Evolutionary conservation across 768 basidiomycete genomes (phyloP).

Genomic region (Leucocoprinus leucothites): DNA sequence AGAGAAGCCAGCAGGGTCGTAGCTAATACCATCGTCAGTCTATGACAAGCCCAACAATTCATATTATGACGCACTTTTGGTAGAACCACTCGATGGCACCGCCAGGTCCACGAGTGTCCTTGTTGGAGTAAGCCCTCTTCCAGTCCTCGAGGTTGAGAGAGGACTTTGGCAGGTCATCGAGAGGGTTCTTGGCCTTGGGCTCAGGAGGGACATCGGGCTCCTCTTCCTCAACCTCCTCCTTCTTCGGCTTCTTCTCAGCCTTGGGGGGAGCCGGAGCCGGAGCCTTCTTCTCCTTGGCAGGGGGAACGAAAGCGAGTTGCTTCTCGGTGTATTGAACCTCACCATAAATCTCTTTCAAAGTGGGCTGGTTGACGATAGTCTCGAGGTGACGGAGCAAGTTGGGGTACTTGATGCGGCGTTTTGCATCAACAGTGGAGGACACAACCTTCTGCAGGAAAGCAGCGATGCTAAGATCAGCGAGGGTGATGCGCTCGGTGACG

Average conservation of each 20-base stretch:
- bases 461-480: slow-evolving; percentile 82
- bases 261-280: slow-evolving; percentile 52
- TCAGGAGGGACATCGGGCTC: slow-evolving; percentile 70
- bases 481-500: slow-evolving; percentile 90
- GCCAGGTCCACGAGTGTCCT: slow-evolving; percentile 83
- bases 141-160: slow-evolving; percentile 91
- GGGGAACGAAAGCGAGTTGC: slow-evolving; percentile 65
- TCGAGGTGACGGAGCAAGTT: slow-evolving; percentile 83
- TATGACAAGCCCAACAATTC: neutral
- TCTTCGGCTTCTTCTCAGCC: slow-evolving; percentile 64
- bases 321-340: slow-evolving; percentile 63
- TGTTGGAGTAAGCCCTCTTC: slow-evolving; percentile 98
- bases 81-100: slow-evolving; percentile 97
- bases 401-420: slow-evolving; percentile 61
- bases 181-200: slow-evolving; percentile 93
- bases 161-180: slow-evolving; percentile 87
- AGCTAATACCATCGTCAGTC: slow-evolving; percentile 41
- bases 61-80: slow-evolving; percentile 61
- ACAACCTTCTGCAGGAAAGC: slow-evolving; percentile 53
- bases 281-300: slow-evolving; percentile 78
- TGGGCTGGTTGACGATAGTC: slow-evolving; percentile 84
- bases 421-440: slow-evolving; percentile 59
- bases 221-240: slow-evolving; percentile 64
- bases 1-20: slow-evolving; percentile 87
- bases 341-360: slow-evolving; percentile 65